phyloP scores from a whole-genome alignment of 2,329 filamentous ascomycete genomes.

The Fusarium mundagurra region DNA sequence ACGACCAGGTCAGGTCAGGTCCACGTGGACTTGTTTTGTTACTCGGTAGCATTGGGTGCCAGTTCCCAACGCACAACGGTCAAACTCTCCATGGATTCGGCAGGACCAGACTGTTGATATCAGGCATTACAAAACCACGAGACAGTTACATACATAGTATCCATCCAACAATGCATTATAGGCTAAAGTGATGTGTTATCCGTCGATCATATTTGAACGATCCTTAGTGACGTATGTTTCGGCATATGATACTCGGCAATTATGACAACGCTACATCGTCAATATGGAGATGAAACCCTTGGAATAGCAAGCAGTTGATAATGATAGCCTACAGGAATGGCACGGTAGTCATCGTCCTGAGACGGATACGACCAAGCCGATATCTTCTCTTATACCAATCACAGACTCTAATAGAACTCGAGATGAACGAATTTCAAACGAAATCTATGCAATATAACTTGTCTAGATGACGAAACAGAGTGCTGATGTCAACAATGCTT shows the following conservation, averaged over 20 bases:
- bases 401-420: not conserved
- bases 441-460: not conserved
- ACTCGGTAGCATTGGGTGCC: not conserved
- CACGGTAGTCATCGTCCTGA: not conserved
- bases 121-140: slow-evolving; percentile 7
- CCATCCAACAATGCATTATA: not conserved
- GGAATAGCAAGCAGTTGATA: not conserved
- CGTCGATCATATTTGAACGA: slow-evolving; percentile 10
- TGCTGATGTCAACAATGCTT: not conserved
- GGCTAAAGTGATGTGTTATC: slow-evolving; percentile 11
- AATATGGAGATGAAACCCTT: not conserved
- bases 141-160: not conserved
- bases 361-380: not conserved
- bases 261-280: not conserved
- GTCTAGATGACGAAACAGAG: not conserved
- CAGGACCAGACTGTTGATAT: not conserved
- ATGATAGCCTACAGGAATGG: not conserved
- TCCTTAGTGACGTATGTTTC: slow-evolving; percentile 17
- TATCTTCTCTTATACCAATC: not conserved
- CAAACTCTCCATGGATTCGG: slow-evolving; percentile 4
- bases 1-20: not conserved
- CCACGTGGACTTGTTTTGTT: slow-evolving; percentile 20
- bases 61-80: not conserved
- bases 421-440: not conserved
- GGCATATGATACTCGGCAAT: slow-evolving; percentile 14